Base-by-base conservation (phyloP, 441 rosid species). In the Rhodomyrtus psidioides region DNA sequence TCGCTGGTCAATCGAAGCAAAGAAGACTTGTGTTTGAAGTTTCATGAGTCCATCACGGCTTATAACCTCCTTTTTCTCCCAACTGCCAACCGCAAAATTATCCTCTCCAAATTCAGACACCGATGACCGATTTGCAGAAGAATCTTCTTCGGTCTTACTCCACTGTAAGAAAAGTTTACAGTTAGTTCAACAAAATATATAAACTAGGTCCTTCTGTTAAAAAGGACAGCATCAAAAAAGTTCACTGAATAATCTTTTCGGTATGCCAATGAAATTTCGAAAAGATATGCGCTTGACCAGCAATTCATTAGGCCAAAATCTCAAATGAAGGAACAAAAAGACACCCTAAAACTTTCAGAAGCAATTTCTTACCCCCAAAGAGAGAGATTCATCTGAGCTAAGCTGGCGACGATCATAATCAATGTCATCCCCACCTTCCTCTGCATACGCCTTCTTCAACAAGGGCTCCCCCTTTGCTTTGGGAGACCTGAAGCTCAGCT, bases 361-460 rank as follows among this genome's bases (percentile, higher is more conserved):
- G 49, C 76, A 57, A 30, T 82, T 86, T 60, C 89, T 89, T 93
- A 94, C 98, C 90, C 94, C 94, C 39, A 90, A 91, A 85, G 91
- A 87, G 89, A 85, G 89, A 76, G 94, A 89, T 86, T 93, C 97
- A 86, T 96, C 99, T 26, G 96, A 94, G 87, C 94, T 93, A 57
- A 96, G 96, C 86, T 96, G 99, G 62, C 99, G 91, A 24, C 99
- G 96, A 89, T 94, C 96, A 90, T 88, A 94, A 92, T 96, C 99
- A 83, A 96, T 96, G 88, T 96, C 99, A 91, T 96, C 99, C 46
- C 99, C 99, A 6, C 99, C 99, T 75, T 96, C 98, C 92, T 96
- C 98, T 54, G 92, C 96, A 89, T 94, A 92, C 12, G 91, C 97
- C 89, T 95, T 95, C 85, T 95, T 96, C 87, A 96, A 89, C 91